Evolutionary conservation across 2,329 filamentous ascomycete species (phyloP).

Genomic region (Stemphylium lycopersici): DNA sequence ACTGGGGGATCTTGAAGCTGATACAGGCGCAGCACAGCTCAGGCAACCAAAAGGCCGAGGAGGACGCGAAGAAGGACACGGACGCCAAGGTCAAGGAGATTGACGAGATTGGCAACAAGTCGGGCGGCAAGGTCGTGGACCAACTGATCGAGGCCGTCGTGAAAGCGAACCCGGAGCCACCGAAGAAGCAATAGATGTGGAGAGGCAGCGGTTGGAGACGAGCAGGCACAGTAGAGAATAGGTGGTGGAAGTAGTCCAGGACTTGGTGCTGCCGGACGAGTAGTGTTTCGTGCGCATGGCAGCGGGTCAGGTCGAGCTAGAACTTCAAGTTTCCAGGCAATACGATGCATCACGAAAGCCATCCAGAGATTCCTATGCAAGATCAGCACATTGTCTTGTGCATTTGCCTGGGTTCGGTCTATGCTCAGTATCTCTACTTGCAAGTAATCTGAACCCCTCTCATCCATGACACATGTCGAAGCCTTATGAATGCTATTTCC

Average conservation of each 20-base stretch:
- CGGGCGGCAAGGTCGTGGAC: slow-evolving; percentile 78
- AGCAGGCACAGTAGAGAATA: not conserved
- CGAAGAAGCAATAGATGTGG: slow-evolving; percentile 43
- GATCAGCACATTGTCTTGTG: not conserved
- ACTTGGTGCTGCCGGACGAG: not conserved
- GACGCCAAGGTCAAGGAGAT: slow-evolving; percentile 84
- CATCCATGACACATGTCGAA: not conserved
- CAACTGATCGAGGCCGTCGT: slow-evolving; percentile 86
- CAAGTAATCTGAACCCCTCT: not conserved
- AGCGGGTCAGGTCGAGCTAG: slow-evolving; percentile 3
- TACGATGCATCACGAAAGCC: slow-evolving; percentile 7
- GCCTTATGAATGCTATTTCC: not conserved
- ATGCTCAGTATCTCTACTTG: not conserved
- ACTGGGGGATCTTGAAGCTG: slow-evolving; percentile 12
- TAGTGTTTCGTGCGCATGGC: slow-evolving; percentile 15
- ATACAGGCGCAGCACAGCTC: slow-evolving; percentile 75
- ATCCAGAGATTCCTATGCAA: not conserved
- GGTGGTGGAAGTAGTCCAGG: not conserved
- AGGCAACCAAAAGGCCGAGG: slow-evolving; percentile 77
- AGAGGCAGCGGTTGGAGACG: not conserved
- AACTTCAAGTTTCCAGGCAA: slow-evolving; percentile 16
- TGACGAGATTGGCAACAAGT: slow-evolving; percentile 77
- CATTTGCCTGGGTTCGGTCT: not conserved
- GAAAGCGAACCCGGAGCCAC: slow-evolving; percentile 76
- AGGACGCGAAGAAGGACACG: slow-evolving; percentile 78